Evolutionary conservation across 441 rosid genomes (phyloP), one percentile per base, ranked within the genome.

Genomic region (Isatis lusitanica): DNA sequence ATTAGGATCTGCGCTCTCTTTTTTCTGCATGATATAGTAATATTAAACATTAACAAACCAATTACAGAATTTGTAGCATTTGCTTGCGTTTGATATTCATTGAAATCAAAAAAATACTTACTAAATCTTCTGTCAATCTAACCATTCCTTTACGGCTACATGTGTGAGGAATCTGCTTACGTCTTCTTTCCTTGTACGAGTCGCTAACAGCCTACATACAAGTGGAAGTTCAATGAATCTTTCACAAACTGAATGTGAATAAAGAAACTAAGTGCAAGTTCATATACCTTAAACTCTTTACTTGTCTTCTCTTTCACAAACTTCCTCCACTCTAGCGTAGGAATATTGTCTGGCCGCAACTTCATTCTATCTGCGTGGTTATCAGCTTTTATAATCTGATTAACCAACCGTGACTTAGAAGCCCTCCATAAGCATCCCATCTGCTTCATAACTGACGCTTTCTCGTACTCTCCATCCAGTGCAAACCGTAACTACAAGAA

Each of bases 141-240:
- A 61, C 50, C 66, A 61, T 40, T 61, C 66, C 35, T 61, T 13
- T 61, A 40, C 50, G 66, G 9, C 64, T 55, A 6, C 18, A n/a
- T 30, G 31, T 30, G 31, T 30, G 31, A 30, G 31, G 31, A 30
- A 30, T 30, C 31, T 30, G 31, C 5, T n/a, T 44, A n/a, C 18
- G 5, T 13, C 39, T 55, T 55, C 39, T 39, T 61, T 61, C 50
- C 12, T 61, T 61, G 18, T 61, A 61, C 12, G 36, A 12, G 8
- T 61, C 50, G 9, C 66, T 61, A 13, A 40, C 50, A 40, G 4
- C 50, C 66, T 61, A 21, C 8, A 40, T 39, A 60, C 6, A 60
- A 60, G 48, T 12, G 12, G n/a, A n/a, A n/a, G n/a, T n/a, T n/a
- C n/a, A n/a, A n/a, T n/a, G n/a, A n/a, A n/a, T n/a, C n/a, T n/a